Evolutionary conservation across 768 basidiomycete species (phyloP).

Genomic region (Hortiboletus flavorubellus): DNA sequence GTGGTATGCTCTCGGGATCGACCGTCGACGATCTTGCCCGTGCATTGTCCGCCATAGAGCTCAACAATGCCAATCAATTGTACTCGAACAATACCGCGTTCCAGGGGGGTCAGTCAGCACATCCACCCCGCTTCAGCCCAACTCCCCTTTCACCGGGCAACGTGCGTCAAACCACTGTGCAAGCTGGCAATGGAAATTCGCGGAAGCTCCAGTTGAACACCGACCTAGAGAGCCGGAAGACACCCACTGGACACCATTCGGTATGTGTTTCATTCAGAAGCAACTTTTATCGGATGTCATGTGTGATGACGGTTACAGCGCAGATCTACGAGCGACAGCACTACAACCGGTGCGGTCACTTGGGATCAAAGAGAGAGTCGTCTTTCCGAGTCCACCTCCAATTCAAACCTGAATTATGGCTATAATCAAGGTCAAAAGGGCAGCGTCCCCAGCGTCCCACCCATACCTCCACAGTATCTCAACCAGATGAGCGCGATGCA

Average conservation of each 20-base stretch:
- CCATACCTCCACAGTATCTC: slow-evolving; percentile 71
- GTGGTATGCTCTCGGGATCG: slow-evolving; percentile 31
- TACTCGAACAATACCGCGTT: slow-evolving; percentile 29
- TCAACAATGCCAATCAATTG: slow-evolving; percentile 36
- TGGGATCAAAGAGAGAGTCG: slow-evolving; percentile 71
- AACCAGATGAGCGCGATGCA: slow-evolving; percentile 45
- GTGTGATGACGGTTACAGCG: slow-evolving; percentile 34
- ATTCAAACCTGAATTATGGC: slow-evolving; percentile 63
- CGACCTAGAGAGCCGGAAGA: slow-evolving; percentile 67
- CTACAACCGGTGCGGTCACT: slow-evolving; percentile 35
- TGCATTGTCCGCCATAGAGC: slow-evolving; percentile 67
- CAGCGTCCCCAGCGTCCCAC: slow-evolving; percentile 61
- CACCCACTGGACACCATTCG: slow-evolving; percentile 52
- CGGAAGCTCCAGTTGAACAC: slow-evolving; percentile 56
- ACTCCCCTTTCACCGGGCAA: slow-evolving; percentile 40
- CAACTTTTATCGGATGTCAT: slow-evolving; percentile 39
- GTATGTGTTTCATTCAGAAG: slow-evolving; percentile 42
- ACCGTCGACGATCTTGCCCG: slow-evolving; percentile 74
- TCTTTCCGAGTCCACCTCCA: slow-evolving; percentile 56
- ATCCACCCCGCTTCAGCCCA: slow-evolving; percentile 69
- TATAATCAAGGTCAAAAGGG: slow-evolving; percentile 43
- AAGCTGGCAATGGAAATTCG: slow-evolving; percentile 36
- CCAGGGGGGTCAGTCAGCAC: slow-evolving; percentile 50
- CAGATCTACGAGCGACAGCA: slow-evolving; percentile 26
- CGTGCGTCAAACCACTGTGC: slow-evolving; percentile 40